phyloP scores from a whole-genome alignment of 2,329 filamentous ascomycete genomes.

The Nemania abortiva region DNA sequence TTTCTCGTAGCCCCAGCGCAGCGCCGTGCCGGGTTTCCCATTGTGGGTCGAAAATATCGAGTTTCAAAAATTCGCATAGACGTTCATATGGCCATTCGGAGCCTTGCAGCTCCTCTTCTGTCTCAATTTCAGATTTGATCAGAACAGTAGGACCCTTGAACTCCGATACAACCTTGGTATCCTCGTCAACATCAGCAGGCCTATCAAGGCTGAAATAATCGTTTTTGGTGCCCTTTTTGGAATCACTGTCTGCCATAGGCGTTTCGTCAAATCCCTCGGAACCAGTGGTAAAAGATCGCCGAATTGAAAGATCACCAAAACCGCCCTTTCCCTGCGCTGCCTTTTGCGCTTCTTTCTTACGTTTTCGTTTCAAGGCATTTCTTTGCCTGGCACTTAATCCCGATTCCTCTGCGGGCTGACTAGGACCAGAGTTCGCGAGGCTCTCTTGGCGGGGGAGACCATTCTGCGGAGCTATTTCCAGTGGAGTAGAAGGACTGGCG shows the following conservation, averaged over 20 bases:
- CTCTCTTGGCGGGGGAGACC: constrained; percentile 55
- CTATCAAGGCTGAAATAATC: constrained; percentile 95
- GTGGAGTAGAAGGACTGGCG: constrained; percentile 59
- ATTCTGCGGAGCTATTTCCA: constrained; percentile 55
- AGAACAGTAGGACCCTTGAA: constrained; percentile 87
- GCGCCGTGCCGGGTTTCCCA: constrained; percentile 98
- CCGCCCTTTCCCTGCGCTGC: constrained; percentile 87
- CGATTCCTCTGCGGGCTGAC: constrained; percentile 69
- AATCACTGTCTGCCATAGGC: constrained; percentile 63
- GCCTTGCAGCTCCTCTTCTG: constrained; percentile 80
- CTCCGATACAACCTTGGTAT: constrained; percentile 91
- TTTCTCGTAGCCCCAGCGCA: constrained; percentile 92
- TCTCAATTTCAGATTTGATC: constrained; percentile 87
- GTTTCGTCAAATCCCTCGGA: constrained; percentile 74
- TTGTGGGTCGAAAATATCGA: constrained; percentile 91
- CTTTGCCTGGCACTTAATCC: constrained; percentile 91
- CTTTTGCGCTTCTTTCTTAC: constrained; percentile 89
- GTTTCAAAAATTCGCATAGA: constrained; percentile 91
- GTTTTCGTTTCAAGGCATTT: constrained; percentile 93
- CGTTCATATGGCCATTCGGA: constrained; percentile 94
- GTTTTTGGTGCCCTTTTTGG: constrained; percentile 71
- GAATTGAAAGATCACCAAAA: constrained; percentile 85
- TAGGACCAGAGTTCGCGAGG: constrained; percentile 51
- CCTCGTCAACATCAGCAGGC: constrained; percentile 82
- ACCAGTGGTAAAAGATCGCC: constrained; percentile 70